phyloP scores from a whole-genome alignment of 371 early-diverging fungal genomes.

The Mucor circinelloides region DNA sequence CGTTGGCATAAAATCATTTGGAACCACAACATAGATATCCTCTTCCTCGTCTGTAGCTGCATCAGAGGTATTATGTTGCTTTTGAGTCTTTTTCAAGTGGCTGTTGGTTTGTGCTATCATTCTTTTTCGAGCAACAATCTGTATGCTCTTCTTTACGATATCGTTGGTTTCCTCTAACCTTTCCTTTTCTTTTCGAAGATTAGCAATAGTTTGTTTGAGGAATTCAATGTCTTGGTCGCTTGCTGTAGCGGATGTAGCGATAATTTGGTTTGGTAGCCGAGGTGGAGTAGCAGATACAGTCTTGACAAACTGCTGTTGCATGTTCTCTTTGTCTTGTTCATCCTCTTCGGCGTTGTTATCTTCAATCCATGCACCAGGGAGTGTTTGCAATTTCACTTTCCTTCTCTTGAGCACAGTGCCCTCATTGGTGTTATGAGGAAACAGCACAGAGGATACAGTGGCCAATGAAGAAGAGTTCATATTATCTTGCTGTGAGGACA shows the following conservation, averaged over 20 bases:
- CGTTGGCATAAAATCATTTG: constrained; percentile 13
- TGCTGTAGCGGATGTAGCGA: no score
- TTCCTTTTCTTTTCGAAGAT: constrained; percentile 38
- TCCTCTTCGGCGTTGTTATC: constrained; percentile 12
- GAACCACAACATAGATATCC: constrained; percentile 13
- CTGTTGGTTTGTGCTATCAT: constrained; percentile 20
- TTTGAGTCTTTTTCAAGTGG: neutral
- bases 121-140: constrained; percentile 41
- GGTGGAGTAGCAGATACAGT: neutral
- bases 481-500: neutral
- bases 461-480: constrained; percentile 12
- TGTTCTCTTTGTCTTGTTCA: constrained; percentile 10
- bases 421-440: constrained; percentile 15
- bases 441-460: constrained; percentile 26
- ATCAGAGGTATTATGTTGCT: neutral
- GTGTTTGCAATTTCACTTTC: constrained; percentile 6
- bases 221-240: constrained; percentile 25
- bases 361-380: constrained; percentile 48
- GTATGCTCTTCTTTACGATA: constrained; percentile 47
- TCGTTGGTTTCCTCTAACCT: constrained; percentile 42
- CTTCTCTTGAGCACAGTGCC: constrained; percentile 13
- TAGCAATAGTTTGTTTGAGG: constrained; percentile 39
- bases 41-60: constrained; percentile 1
- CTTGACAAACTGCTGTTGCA: neutral
- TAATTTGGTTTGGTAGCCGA: neutral